phyloP scores from a whole-genome alignment of 1,284 basidiomycete genomes.

The Trichosporon sp. region DNA sequence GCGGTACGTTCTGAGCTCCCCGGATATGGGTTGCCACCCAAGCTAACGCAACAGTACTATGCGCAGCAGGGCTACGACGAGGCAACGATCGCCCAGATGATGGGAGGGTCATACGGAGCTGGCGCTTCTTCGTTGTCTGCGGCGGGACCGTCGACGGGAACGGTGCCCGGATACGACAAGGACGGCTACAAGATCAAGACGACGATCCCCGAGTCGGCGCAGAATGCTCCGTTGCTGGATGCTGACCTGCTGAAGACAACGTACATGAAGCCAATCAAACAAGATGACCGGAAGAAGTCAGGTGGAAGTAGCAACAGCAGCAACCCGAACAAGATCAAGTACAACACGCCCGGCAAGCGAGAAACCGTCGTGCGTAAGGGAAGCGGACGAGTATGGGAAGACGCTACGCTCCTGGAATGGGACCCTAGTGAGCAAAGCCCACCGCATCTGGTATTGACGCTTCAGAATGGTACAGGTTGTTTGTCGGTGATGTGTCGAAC shows the following conservation, averaged over 20 bases:
- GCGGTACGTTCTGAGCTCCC: slow-evolving; percentile 33
- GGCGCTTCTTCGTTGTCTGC: slow-evolving; percentile 15
- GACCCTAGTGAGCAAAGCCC: slow-evolving; percentile 73
- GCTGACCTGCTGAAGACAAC: slow-evolving; percentile 40
- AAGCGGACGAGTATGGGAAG: slow-evolving; percentile 95
- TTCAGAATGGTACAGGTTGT: slow-evolving; percentile 93
- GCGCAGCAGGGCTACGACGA: slow-evolving; percentile 55
- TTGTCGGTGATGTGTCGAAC: slow-evolving; percentile 97
- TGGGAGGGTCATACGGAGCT: slow-evolving; percentile 26
- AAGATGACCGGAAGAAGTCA: slow-evolving; percentile 25
- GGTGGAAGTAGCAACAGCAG: slow-evolving; percentile 20
- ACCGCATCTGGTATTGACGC: slow-evolving; percentile 9
- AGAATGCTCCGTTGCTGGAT: slow-evolving; percentile 34
- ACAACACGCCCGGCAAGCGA: slow-evolving; percentile 53
- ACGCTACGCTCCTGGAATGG: slow-evolving; percentile 96
- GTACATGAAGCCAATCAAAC: slow-evolving; percentile 21
- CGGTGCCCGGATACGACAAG: slow-evolving; percentile 26
- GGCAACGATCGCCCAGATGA: slow-evolving; percentile 40
- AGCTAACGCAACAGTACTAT: slow-evolving; percentile 49
- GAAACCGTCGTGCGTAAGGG: slow-evolving; percentile 93
- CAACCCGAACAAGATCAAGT: slow-evolving; percentile 27
- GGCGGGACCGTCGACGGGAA: slow-evolving; percentile 22
- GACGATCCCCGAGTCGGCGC: slow-evolving; percentile 19
- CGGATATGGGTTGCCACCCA: slow-evolving; percentile 10
- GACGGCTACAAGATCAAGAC: slow-evolving; percentile 32